A percentile compares a stretch with the other conserved stretches of the same genome.
Conservation (phyloP, 2,329 filamentous ascomycete species). For the Pestalotiopsis sp. region DNA sequence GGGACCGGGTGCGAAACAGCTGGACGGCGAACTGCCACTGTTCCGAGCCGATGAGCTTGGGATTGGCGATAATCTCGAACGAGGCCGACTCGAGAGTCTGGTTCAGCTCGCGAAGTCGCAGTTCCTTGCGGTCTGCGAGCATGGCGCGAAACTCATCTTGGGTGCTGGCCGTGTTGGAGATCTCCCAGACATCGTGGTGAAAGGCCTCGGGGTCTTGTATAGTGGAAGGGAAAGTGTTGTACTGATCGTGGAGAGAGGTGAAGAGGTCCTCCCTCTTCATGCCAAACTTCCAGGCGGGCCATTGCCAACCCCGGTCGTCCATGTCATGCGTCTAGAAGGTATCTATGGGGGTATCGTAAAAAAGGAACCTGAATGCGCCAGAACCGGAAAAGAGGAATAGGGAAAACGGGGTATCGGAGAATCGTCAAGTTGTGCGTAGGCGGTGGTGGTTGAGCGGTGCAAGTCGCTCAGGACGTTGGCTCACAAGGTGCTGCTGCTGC, state of each 20-base stretch:
- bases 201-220: conserved; percentile 65
- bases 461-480: conserved; percentile 4
- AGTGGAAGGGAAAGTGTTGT: conserved; percentile 59
- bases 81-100: conserved; percentile 59
- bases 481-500: conserved; percentile 16
- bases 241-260: conserved; percentile 60
- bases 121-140: conserved; percentile 55
- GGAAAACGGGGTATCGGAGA: conserved; percentile 7
- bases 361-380: background rate
- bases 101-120: conserved; percentile 58
- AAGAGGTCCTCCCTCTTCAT: conserved; percentile 63
- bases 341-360: conserved; percentile 16
- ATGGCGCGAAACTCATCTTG: conserved; percentile 57
- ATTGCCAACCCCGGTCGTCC: conserved; percentile 57
- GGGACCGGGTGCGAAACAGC: conserved; percentile 60
- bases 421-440: background rate
- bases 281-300: conserved; percentile 67
- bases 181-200: conserved; percentile 63
- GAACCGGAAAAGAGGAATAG: conserved; percentile 11
- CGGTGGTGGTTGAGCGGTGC: background rate
- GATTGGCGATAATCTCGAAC: conserved; percentile 64
- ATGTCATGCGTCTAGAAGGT: conserved; percentile 39
- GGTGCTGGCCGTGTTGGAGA: conserved; percentile 54
- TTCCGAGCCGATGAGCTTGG: conserved; percentile 58
- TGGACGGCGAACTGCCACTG: conserved; percentile 63